Evolutionary conservation across 805 yeast species (phyloP).

Genomic region (Starmerella powellii): DNA sequence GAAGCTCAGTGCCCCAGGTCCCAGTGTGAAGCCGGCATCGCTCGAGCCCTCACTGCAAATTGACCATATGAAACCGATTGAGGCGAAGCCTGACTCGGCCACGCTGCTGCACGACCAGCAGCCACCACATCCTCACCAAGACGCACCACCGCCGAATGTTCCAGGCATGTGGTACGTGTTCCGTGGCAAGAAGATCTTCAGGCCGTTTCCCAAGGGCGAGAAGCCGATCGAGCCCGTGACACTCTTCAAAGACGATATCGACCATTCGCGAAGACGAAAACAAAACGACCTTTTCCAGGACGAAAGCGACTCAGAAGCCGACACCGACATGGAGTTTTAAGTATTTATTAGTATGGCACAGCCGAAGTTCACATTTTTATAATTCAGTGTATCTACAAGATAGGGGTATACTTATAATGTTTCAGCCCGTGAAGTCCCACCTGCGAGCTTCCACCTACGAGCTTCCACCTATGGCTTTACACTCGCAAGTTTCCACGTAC

Average conservation of each 20-base stretch:
- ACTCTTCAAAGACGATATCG: conserved; percentile 16
- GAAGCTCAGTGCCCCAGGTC: background rate
- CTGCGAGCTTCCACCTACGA: too few species aligned
- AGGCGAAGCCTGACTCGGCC: background rate
- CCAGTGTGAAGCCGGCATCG: background rate
- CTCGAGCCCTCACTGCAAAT: background rate
- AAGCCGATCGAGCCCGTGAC: conserved; percentile 19
- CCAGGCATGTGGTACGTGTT: conserved; percentile 32
- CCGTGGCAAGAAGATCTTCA: conserved; percentile 30
- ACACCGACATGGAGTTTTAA: conserved; percentile 13
- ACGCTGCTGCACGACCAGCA: too few species aligned
- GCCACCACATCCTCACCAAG: conserved; percentile 17
- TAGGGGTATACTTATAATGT: too few species aligned
- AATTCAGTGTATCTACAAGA: too few species aligned
- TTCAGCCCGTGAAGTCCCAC: too few species aligned
- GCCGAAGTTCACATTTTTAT: background rate
- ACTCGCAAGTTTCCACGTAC: too few species aligned
- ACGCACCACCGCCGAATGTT: conserved; percentile 21
- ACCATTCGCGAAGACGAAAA: too few species aligned
- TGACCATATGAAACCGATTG: background rate
- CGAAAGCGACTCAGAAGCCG: conserved; percentile 13
- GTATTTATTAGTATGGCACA: background rate
- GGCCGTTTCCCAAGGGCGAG: conserved; percentile 27
- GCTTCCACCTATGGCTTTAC: too few species aligned
- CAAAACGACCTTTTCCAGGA: too few species aligned